Percentiles rank a stretch among this genome's conserved stretches.
Conservation (phyloP, 495 filamentous ascomycete genomes). For the Podospora anserina region DNA sequence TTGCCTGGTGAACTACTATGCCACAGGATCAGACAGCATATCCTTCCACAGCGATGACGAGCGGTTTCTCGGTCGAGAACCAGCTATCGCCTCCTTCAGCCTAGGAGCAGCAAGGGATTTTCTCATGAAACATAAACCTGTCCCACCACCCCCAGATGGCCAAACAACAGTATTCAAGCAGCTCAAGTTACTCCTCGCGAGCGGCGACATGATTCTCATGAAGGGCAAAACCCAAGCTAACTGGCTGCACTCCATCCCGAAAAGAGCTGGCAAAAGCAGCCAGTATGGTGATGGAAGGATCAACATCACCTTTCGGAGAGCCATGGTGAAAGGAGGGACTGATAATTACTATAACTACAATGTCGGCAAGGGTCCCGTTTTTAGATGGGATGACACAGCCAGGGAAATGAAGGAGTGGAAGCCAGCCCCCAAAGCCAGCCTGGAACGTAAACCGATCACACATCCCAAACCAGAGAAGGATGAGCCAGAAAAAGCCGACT, state of each 20-base stretch:
- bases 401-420: conserved; percentile 56
- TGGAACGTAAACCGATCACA: background rate
- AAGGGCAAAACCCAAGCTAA: conserved; percentile 62
- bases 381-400: conserved; percentile 55
- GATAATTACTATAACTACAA: conserved; percentile 68
- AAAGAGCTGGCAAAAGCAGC: conserved; percentile 53
- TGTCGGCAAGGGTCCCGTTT: conserved; percentile 62
- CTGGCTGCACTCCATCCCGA: conserved; percentile 75
- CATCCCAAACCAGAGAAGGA: background rate
- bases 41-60: conserved; percentile 75
- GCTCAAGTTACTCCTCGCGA: conserved; percentile 58
- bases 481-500: background rate
- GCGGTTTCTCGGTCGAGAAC: conserved; percentile 62
- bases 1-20: conserved; percentile 74
- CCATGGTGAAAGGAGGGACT: conserved; percentile 60
- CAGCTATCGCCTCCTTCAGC: conserved; percentile 68
- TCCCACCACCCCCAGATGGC: conserved; percentile 26
- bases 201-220: conserved; percentile 74
- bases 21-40: conserved; percentile 65
- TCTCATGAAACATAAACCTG: conserved; percentile 65
- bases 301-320: conserved; percentile 71
- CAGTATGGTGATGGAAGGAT: conserved; percentile 59
- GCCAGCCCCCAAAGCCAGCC: background rate
- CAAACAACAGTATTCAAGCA: conserved; percentile 30
- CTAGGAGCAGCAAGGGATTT: conserved; percentile 66